These are phyloP conservation scores for Solanum chmielewskii DNA, from an alignment of 257 asterid species.

Conservation along the genomic window DNA sequence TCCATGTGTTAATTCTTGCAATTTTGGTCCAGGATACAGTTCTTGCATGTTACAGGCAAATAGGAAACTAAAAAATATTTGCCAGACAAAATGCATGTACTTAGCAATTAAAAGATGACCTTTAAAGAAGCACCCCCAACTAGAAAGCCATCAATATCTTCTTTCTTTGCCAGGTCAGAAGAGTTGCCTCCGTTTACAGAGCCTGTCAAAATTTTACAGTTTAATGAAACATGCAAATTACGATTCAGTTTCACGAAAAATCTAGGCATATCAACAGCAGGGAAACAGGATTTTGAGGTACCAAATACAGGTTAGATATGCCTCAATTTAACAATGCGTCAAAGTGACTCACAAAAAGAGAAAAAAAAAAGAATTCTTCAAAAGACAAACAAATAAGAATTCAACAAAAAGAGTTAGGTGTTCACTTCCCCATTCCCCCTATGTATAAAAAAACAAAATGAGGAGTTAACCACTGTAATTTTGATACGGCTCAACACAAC, in stretches of 20 bases:
- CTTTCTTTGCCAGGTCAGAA: slow-evolving; percentile 84
- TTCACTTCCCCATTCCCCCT: not conserved
- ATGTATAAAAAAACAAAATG: not conserved
- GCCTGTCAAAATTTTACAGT: slow-evolving; percentile 25
- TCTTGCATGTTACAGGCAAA: not conserved
- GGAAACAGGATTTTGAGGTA: not conserved
- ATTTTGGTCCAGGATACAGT: not conserved
- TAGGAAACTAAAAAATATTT: not conserved
- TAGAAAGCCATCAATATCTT: slow-evolving; percentile 74
- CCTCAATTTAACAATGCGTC: not conserved
- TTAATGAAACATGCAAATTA: not conserved
- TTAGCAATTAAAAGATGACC: slow-evolving; percentile 26
- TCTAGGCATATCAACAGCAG: not conserved
- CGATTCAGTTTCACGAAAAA: not conserved
- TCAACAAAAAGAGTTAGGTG: not conserved
- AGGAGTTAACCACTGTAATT: not conserved
- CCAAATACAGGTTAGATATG: not conserved
- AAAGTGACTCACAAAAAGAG: not conserved
- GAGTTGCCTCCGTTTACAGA: slow-evolving; percentile 89
- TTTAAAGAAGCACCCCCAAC: slow-evolving; percentile 98
- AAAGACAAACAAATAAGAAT: not conserved
- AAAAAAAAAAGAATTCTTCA: not conserved
- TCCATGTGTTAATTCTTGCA: not conserved
- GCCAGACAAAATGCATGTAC: not conserved
- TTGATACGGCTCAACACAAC: not conserved